phyloP scores from a whole-genome alignment of 257 asterid genomes.

The Solanum bulbocastanum region DNA sequence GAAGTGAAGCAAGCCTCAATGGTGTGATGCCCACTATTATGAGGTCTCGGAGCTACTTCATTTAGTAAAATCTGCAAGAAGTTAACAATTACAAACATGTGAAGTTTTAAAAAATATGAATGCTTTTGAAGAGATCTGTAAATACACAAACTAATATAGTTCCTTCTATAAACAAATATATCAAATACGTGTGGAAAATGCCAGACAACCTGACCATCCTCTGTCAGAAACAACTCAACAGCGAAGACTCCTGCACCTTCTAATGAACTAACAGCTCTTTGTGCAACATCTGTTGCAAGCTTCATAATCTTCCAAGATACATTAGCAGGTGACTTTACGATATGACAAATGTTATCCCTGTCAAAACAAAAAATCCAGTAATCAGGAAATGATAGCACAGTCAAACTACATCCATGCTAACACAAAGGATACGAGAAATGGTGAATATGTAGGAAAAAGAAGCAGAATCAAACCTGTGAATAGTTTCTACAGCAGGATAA shows the following conservation, averaged over 20 bases:
- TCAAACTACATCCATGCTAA: background rate
- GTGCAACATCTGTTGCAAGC: constrained; percentile 83
- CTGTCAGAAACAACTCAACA: constrained; percentile 85
- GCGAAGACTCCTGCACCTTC: constrained; percentile 97
- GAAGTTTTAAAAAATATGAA: background rate
- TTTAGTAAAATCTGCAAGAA: constrained; percentile 63
- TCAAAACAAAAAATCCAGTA: background rate
- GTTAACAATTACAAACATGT: constrained; percentile 1
- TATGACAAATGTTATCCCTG: constrained; percentile 92
- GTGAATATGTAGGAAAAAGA: background rate
- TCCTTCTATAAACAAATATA: background rate
- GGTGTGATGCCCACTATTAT: constrained; percentile 95
- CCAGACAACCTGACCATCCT: constrained; percentile 70
- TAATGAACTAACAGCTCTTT: constrained; percentile 70
- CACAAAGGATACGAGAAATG: background rate
- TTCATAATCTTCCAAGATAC: constrained; percentile 66
- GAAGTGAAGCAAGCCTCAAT: constrained; percentile 88
- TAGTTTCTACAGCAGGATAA: constrained; percentile 89
- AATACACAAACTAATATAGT: background rate
- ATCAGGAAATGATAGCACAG: background rate
- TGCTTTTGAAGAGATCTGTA: background rate
- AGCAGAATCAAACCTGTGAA: constrained; percentile 53
- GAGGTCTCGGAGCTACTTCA: constrained; percentile 99
- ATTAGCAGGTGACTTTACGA: constrained; percentile 87
- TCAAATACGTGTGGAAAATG: background rate